Evolutionary conservation across 345 rosid genomes (phyloP).

Genomic region (Psidium friedrichsthalianum): DNA sequence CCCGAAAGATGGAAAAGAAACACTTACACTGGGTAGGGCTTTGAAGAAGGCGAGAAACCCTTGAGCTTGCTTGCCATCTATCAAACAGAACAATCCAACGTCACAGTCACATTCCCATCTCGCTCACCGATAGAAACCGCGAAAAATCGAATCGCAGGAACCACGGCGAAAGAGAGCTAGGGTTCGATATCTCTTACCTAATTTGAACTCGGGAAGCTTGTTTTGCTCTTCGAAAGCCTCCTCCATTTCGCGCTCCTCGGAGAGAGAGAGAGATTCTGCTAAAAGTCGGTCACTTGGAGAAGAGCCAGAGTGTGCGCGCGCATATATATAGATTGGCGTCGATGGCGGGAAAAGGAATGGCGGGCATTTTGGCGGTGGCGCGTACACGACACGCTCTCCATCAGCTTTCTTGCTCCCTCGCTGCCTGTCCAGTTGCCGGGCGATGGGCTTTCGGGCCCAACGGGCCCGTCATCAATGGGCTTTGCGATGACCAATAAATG

Average conservation of each 20-base stretch:
- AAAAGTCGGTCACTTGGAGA: neutral
- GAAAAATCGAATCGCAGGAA: neutral
- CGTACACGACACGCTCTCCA: conserved; percentile 2
- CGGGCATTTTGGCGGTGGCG: conserved; percentile 12
- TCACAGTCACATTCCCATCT: neutral
- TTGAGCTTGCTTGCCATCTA: conserved; percentile 92
- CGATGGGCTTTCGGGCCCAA: neutral
- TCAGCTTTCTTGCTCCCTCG: neutral
- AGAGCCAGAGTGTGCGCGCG: neutral
- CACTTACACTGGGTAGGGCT: conserved; percentile 68
- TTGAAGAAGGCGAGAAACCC: conserved; percentile 96
- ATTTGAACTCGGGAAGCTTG: conserved; percentile 88
- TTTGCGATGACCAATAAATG: neutral
- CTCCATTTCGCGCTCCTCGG: conserved; percentile 26
- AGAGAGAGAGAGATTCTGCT: neutral
- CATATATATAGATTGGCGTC: neutral
- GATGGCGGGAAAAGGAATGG: conserved; percentile 58
- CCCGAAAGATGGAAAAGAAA: neutral
- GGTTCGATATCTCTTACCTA: conserved; percentile 43
- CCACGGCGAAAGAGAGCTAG: neutral
- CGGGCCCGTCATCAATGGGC: neutral
- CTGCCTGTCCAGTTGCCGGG: neutral
- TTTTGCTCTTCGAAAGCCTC: conserved; percentile 38
- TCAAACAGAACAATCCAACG: neutral
- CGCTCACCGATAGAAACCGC: neutral